A percentile compares a stretch with the other conserved stretches of the same genome.
Conservation (phyloP, 768 basidiomycete genomes). For the Phylloporus sp. region DNA sequence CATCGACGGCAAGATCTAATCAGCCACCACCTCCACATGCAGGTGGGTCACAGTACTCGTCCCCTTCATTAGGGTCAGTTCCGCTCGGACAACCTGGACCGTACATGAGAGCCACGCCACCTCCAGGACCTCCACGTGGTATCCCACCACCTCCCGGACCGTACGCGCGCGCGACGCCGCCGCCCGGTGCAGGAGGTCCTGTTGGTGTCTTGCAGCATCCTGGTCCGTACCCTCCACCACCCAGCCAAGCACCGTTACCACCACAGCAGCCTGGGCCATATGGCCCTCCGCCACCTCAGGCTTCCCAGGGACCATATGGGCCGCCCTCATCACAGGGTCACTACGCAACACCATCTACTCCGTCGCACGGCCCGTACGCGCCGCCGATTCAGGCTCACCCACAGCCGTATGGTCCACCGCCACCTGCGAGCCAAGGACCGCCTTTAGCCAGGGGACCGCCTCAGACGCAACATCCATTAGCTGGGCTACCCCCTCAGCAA, state of each 20-base stretch:
- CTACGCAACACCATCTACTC: constrained; percentile 15
- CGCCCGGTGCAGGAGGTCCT: constrained; percentile 31
- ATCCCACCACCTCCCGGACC: constrained; percentile 31
- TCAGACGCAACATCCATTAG: constrained; percentile 30
- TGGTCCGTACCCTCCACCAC: constrained; percentile 24
- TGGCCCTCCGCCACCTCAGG: constrained; percentile 19
- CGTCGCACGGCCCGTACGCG: constrained; percentile 26
- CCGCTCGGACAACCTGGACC: constrained; percentile 32
- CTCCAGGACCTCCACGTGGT: constrained; percentile 34
- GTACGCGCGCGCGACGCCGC: constrained; percentile 40
- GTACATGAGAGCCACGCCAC: constrained; percentile 40
- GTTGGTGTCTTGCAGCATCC: constrained; percentile 29
- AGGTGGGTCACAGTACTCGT: constrained; percentile 28
- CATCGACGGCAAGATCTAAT: constrained; percentile 29
- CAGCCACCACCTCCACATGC: constrained; percentile 36
- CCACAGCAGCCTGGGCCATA: constrained; percentile 24
- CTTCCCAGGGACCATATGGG: constrained; percentile 28
- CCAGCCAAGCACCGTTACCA: constrained; percentile 11
- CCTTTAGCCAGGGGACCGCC: constrained; percentile 28
- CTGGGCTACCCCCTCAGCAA: constrained; percentile 22
- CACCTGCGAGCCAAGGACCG: constrained; percentile 23
- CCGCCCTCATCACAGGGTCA: constrained; percentile 26
- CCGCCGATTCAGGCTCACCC: constrained; percentile 12
- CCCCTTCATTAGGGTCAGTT: constrained; percentile 26
- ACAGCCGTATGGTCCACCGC: constrained; percentile 29